These are phyloP conservation scores for Torrubiellomyces zombiae DNA, from an alignment of 2,329 filamentous ascomycete species.

Conservation along the genomic window DNA sequence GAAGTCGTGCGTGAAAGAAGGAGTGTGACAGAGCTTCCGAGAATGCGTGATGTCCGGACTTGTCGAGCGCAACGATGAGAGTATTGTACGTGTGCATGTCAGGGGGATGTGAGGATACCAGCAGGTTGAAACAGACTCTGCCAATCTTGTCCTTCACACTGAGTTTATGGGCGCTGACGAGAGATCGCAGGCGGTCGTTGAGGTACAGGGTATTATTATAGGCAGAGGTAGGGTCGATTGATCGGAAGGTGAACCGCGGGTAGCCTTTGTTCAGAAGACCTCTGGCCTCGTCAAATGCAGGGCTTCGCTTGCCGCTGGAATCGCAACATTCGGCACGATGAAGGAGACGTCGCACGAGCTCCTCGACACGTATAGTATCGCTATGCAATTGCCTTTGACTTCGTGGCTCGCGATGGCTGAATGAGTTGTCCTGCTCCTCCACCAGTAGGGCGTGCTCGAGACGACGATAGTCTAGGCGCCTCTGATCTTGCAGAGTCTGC, in stretches of 20 bases:
- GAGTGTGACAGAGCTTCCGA: constrained; percentile 35
- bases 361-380: constrained; percentile 10
- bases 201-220: constrained; percentile 10
- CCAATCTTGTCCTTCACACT: constrained; percentile 17
- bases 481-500: constrained; percentile 7
- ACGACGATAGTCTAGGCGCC: constrained; percentile 12
- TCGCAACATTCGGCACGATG: constrained; percentile 11
- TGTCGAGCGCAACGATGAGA: constrained; percentile 49
- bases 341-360: constrained; percentile 15
- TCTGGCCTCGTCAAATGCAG: constrained; percentile 14
- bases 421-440: constrained; percentile 11
- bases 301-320: constrained; percentile 7
- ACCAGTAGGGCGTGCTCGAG: constrained; percentile 13
- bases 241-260: constrained; percentile 12
- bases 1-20: constrained; percentile 25
- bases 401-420: constrained; percentile 8
- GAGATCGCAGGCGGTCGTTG: constrained; percentile 14
- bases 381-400: constrained; percentile 12
- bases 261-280: constrained; percentile 6
- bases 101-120: constrained; percentile 43
- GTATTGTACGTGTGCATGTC: constrained; percentile 55
- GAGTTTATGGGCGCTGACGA: constrained; percentile 10
- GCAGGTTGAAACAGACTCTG: constrained; percentile 46
- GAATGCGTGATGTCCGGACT: constrained; percentile 29
- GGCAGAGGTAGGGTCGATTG: constrained; percentile 11